Base-by-base conservation (phyloP, 2,329 filamentous ascomycete genomes). In the Claviceps pusilla region DNA sequence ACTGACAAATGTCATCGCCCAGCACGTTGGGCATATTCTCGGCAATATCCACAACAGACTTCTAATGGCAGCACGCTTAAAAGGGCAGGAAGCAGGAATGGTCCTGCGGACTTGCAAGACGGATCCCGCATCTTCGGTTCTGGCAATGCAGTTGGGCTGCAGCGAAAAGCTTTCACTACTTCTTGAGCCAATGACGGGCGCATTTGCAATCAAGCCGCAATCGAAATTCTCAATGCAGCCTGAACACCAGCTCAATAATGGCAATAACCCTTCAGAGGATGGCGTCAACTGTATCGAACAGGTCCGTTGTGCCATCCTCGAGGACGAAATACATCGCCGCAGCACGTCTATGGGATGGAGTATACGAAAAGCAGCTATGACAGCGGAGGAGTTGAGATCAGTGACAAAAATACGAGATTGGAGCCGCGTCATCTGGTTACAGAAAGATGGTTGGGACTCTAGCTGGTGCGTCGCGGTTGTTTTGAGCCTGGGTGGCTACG, bases 141-240 rank as follows among this genome's bases (percentile, higher is more conserved):
- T 97, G 53, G 75, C 74, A 37, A 76, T 91, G 60, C 83, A 87
- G 59, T 72, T 95, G 33, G 85, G 86, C 4, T 73, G 75, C n/a
- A 72, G 76, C 31, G 76, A 80, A 54, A 71, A 74, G 42, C 69
- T 86, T 39, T 78, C 73, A 6, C 68, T 95, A 33, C 76, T 79
- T 19, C 75, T 96, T 49, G 88, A 95, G 59, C 82, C 86, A 0
- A 80, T 87, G 31, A 89, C 86, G 0, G 93, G 93, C n/a, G 70
- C 76, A 11, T 84, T 89, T 57, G 79, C 82, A 10, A 68, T 95
- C 42, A 79, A 80, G 55, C 86, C 89, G 57, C 77, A 78, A 51
- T 79, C 79, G 3, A 74, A 73, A 55, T 69, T 76, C 48, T 73
- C 77, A 4, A 71, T 73, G 9, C 73, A 79, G 24, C 74, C 76